Evolutionary conservation across 768 basidiomycete genomes (phyloP), one percentile per base, ranked within the genome.

Genomic region (Pulveroboletus sp.): DNA sequence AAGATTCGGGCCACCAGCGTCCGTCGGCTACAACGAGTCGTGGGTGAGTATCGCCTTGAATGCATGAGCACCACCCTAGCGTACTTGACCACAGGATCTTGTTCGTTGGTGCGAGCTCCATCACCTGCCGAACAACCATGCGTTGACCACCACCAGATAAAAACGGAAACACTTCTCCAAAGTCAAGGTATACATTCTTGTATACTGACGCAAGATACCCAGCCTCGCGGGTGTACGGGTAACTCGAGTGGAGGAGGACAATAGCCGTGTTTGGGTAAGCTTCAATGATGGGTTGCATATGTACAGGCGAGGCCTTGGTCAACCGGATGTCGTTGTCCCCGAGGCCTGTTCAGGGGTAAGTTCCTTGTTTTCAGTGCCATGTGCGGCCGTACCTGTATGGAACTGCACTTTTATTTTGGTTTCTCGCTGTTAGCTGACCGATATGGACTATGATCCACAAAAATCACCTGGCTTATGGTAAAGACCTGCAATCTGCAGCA

Each of bases 31-130:
- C 10, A 47, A 38, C 32, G 24, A 30, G 30, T 32, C 6, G 23
- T 11, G 27, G 2, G n/a, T 62, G 6, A 56, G 40, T 12, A 32
- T 24, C 52, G 32, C 23, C 7, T 13, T 29, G 19, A 16, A 26
- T 26, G 19, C 6, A 5, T 29, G 4, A 29, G 9, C 26, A 17
- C 2, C 24, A 20, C 39, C 4, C 35, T 10, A 67, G 16, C 79
- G 55, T 57, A 87, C 87, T 88, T 5, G 86, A 89, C 85, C 85
- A 91, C 71, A 91, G 61, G 23, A 90, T 79, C 62, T 89, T 91
- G 62, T 82, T 88, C 24, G 82, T 87, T 12, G 89, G 89, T 16
- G 77, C 72, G 13, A 89, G 67, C 63, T 90, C 89, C 2, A 90
- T 68, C 19, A 86, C 69, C 60, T 89, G 80, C 22, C 73, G 75